These are phyloP conservation scores for Epichloe amarillans DNA, from an alignment of 2,329 filamentous ascomycete species.

Conservation along the genomic window DNA sequence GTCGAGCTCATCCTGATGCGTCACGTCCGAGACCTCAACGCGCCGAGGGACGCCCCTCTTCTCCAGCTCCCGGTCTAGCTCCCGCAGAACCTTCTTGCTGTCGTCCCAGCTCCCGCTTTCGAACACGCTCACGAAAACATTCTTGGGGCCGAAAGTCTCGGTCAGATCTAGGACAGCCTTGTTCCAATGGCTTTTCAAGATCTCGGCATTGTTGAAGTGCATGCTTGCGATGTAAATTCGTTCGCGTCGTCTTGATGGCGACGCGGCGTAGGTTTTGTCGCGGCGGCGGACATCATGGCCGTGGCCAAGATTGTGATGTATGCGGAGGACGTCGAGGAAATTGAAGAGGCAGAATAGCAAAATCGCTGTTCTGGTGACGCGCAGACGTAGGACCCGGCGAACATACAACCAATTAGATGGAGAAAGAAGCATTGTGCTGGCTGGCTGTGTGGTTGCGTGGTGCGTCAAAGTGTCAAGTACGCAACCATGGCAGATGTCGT, in stretches of 20 bases:
- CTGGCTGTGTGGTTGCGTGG: background rate
- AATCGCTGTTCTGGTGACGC: conserved; percentile 20
- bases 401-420: conserved; percentile 19
- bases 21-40: conserved; percentile 44
- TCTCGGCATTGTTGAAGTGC: conserved; percentile 52
- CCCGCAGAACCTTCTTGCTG: conserved; percentile 46
- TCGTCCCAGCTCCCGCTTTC: conserved; percentile 60
- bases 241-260: conserved; percentile 16
- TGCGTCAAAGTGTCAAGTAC: background rate
- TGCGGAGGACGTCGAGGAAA: conserved; percentile 26
- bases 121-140: conserved; percentile 54
- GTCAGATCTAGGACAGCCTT: conserved; percentile 44
- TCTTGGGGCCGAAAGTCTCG: conserved; percentile 42
- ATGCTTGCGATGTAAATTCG: conserved; percentile 55
- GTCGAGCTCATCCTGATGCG: conserved; percentile 43
- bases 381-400: conserved; percentile 25
- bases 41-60: conserved; percentile 36
- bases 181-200: conserved; percentile 51
- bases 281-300: conserved; percentile 15
- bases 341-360: conserved; percentile 23
- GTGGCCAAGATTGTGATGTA: conserved; percentile 20
- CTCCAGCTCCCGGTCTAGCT: conserved; percentile 42
- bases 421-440: conserved; percentile 15
- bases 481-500: conserved; percentile 1
- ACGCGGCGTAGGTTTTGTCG: conserved; percentile 4